A percentile compares a stretch with the other conserved stretches of the same genome.
Evolutionary conservation across 1,284 basidiomycete genomes (phyloP).

Genomic region (Irpex sp.): DNA sequence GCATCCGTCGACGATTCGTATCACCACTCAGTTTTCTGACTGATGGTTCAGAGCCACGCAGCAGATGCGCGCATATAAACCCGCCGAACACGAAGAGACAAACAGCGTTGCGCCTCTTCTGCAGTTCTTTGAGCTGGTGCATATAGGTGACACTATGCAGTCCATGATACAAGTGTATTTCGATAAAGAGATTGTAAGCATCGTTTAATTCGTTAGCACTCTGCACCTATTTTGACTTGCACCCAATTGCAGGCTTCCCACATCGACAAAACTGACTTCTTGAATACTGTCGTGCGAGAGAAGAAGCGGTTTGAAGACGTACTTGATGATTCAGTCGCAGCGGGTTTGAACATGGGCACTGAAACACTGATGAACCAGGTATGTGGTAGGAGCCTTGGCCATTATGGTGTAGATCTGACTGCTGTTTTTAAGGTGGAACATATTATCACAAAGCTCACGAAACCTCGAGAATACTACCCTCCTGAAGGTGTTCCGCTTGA

Average conservation of each 20-base stretch:
- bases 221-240: conserved; percentile 1
- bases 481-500: conserved; percentile 73
- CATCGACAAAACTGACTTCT: conserved; percentile 90
- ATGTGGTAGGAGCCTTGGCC: neutral
- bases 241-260: conserved; percentile 59
- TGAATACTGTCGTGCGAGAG: conserved; percentile 91
- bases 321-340: conserved; percentile 91
- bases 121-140: conserved; percentile 97
- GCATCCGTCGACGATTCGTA: no score
- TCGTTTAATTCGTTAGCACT: neutral
- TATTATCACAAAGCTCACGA: conserved; percentile 81
- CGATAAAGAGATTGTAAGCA: conserved; percentile 82
- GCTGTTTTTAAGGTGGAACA: conserved; percentile 74
- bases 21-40: neutral
- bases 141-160: conserved; percentile 96
- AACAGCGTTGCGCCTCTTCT: conserved; percentile 85
- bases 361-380: conserved; percentile 96
- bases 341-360: conserved; percentile 91
- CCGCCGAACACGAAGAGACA: conserved; percentile 76
- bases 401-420: neutral
- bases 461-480: conserved; percentile 88
- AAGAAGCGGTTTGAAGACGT: conserved; percentile 94
- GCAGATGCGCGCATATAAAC: conserved; percentile 85
- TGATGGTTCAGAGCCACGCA: conserved; percentile 60
- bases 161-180: conserved; percentile 98